These are phyloP conservation scores for Xanthoconium separans DNA, from an alignment of 1,284 basidiomycete genomes.

Conservation along the genomic window DNA sequence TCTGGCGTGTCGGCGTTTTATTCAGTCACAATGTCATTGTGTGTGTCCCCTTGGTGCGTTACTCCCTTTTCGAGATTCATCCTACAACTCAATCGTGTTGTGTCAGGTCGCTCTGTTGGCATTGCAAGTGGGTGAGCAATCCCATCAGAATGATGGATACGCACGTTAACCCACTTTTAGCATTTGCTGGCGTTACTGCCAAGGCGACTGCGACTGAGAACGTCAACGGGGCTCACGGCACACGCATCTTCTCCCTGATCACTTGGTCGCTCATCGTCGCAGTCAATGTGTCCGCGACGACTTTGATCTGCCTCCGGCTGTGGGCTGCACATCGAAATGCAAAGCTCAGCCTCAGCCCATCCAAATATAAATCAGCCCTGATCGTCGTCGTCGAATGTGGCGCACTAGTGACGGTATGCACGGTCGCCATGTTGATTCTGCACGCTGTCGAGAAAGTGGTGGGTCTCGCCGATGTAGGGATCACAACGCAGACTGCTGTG, in stretches of 20 bases:
- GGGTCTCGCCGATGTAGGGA: conserved; percentile 16
- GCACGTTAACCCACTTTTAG: neutral
- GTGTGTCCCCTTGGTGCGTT: conserved; percentile 23
- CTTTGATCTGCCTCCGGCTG: conserved; percentile 18
- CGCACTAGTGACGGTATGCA: conserved; percentile 16
- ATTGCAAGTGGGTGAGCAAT: conserved; percentile 17
- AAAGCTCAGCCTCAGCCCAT: neutral
- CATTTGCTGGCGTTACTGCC: conserved; percentile 8
- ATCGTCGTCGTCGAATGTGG: conserved; percentile 26
- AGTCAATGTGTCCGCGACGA: conserved; percentile 19
- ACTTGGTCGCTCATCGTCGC: conserved; percentile 20
- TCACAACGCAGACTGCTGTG: conserved; percentile 23
- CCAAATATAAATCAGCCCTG: conserved; percentile 16
- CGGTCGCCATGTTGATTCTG: conserved; percentile 16
- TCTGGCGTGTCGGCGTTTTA: conserved; percentile 25
- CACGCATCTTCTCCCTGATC: conserved; percentile 4
- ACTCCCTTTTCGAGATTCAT: neutral
- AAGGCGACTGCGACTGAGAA: conserved; percentile 4
- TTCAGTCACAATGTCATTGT: conserved; percentile 11
- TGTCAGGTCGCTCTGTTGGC: conserved; percentile 12
- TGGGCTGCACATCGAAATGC: conserved; percentile 12
- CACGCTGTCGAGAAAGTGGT: neutral
- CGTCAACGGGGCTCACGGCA: neutral
- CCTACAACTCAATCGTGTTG: neutral
- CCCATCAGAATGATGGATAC: neutral